These are phyloP conservation scores for Plenodomus lindquistii DNA, from an alignment of 2,329 filamentous ascomycete species.

Conservation along the genomic window DNA sequence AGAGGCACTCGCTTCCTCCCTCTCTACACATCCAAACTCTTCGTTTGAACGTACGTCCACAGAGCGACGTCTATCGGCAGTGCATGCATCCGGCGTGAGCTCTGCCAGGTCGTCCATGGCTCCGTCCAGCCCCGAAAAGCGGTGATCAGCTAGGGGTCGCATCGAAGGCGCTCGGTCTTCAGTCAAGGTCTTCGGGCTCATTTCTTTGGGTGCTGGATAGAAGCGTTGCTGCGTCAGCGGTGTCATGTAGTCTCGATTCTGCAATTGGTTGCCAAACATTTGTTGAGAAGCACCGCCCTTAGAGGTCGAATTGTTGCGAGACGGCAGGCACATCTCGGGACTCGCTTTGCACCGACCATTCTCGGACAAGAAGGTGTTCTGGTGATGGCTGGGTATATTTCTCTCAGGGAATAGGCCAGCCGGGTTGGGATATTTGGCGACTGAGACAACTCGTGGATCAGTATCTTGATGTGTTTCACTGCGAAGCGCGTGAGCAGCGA, in stretches of 20 bases:
- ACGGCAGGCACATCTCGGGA: constrained; percentile 19
- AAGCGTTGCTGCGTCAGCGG: constrained; percentile 30
- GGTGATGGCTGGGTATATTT: constrained; percentile 8
- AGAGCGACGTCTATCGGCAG: constrained; percentile 14
- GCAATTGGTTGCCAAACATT: constrained; percentile 31
- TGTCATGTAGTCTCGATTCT: constrained; percentile 25
- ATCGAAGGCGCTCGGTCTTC: constrained; percentile 9
- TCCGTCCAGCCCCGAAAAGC: constrained; percentile 42
- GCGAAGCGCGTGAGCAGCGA: constrained; percentile 12
- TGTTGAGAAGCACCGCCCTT: constrained; percentile 18
- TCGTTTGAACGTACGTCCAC: constrained; percentile 8
- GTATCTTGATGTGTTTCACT: constrained; percentile 18
- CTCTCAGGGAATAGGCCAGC: constrained; percentile 17
- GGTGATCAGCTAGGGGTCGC: constrained; percentile 29
- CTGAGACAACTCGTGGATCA: constrained; percentile 16
- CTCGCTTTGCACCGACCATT: constrained; percentile 14
- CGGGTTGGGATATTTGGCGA: constrained; percentile 15
- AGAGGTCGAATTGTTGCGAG: constrained; percentile 13
- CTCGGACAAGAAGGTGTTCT: constrained; percentile 10
- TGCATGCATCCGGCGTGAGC: constrained; percentile 24
- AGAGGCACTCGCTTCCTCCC: constrained; percentile 27
- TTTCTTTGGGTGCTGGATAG: constrained; percentile 28
- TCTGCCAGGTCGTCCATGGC: constrained; percentile 45
- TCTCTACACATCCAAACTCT: constrained; percentile 7
- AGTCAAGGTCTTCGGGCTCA: constrained; percentile 9